Evolutionary conservation across 2,329 filamentous ascomycete genomes (phyloP).

Genomic region (Aspergillus brasiliensis): DNA sequence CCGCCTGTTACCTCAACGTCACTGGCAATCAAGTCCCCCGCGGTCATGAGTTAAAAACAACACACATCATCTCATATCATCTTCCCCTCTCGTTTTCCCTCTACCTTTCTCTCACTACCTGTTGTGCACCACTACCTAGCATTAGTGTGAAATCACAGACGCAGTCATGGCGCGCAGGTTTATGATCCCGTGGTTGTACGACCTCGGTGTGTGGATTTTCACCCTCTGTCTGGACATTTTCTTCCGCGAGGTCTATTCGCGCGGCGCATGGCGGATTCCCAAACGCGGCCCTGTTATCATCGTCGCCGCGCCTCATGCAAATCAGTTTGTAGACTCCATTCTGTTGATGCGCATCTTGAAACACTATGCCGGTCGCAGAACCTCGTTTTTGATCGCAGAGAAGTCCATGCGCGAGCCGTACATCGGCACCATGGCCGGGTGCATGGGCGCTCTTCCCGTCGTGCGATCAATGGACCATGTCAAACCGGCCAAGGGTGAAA

Average conservation of each 20-base stretch:
- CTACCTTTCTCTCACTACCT: not conserved
- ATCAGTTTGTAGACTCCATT: constrained; percentile 96
- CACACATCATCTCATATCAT: not conserved
- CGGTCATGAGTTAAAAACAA: constrained; percentile 7
- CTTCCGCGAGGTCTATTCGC: constrained; percentile 95
- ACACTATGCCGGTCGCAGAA: constrained; percentile 81
- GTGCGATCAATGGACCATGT: constrained; percentile 87
- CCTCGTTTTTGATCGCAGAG: constrained; percentile 90
- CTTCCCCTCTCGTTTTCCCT: not conserved
- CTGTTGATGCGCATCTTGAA: constrained; percentile 90
- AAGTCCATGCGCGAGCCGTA: constrained; percentile 91
- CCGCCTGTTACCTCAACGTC: constrained; percentile 2
- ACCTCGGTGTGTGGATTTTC: constrained; percentile 47
- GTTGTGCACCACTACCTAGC: not conserved
- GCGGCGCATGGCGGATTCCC: constrained; percentile 93
- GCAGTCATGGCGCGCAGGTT: constrained; percentile 9
- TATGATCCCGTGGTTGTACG: constrained; percentile 17
- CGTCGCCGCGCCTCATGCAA: constrained; percentile 94
- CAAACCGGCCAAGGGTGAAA: constrained; percentile 73
- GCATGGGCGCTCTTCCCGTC: constrained; percentile 89
- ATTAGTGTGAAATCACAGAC: not conserved
- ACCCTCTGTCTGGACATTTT: constrained; percentile 86
- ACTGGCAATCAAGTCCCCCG: constrained; percentile 4
- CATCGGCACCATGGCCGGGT: constrained; percentile 81
- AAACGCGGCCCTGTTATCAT: constrained; percentile 87